Base-by-base conservation (phyloP, 805 yeast species). In the Torulaspora gathmanii region DNA sequence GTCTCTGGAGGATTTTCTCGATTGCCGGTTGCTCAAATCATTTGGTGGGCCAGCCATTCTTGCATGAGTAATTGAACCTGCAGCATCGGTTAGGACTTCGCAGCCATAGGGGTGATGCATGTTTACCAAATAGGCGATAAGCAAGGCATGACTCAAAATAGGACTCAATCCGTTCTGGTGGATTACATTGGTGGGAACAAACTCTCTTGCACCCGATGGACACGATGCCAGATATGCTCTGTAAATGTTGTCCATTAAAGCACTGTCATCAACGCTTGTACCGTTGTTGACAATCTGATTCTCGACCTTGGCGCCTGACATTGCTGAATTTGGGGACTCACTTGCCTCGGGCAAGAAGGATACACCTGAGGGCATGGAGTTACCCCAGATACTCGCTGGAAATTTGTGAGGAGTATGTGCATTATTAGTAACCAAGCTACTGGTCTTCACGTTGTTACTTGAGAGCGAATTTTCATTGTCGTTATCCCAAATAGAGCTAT, bases 401-500 rank as follows among this genome's bases (percentile, higher is more conserved):
- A 34, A 49, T 11, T 35, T 30, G 16, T 37, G 19, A n/a, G 46
- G 19, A 6, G 38, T 23, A 16, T 37, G 5, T 3, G 31, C 33
- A 11, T 31, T 25, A 20, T 39, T 38, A 23, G 33, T 42, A 20
- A 42, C 33, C 16, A 39, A 9, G 12, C 27, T 31, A 5, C 33
- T 27, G 23, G 27, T 8, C 20, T 42, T 43, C 30, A 35, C 36
- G 8, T 4, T 39, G 8, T n/a, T 31, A 9, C 25, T 16, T 20
- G 40, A 33, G 10, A 23, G 29, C 27, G 40, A 19, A 15, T 22
- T 26, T 13, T 41, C 36, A 26, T 25, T 29, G 12, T n/a, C 42
- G 37, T 33, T 40, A 31, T 59, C 61, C 67, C 67, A 63, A 15
- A 63, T 61, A 3, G 67, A 63, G 33, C 52, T 54, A 19, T 40